Percentiles rank a stretch among this genome's conserved stretches.
phyloP scores from a whole-genome alignment of 2,329 filamentous ascomycete genomes.

The Incumbomyces delicatus region DNA sequence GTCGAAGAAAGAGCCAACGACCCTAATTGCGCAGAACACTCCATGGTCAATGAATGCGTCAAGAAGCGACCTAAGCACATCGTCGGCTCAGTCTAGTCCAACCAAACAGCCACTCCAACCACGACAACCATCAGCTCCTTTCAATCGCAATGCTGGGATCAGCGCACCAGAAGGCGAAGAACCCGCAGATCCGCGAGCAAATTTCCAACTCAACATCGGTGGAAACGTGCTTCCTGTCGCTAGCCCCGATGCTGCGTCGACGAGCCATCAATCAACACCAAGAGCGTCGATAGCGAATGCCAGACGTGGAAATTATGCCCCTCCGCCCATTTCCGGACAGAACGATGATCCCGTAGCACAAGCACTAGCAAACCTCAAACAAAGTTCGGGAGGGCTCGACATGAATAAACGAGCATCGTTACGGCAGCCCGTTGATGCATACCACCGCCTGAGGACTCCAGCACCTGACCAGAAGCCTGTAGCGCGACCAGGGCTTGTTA shows the following conservation, averaged over 20 bases:
- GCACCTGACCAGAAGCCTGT: conserved; percentile 39
- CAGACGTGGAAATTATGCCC: conserved; percentile 16
- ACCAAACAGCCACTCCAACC: conserved; percentile 30
- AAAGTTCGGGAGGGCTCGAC: conserved; percentile 32
- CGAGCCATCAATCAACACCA: conserved; percentile 39
- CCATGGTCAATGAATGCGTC: conserved; percentile 18
- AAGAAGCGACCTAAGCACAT: conserved; percentile 9
- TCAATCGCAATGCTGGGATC: conserved; percentile 29
- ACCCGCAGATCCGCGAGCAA: conserved; percentile 82
- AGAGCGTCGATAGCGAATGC: conserved; percentile 30
- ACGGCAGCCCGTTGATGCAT: conserved; percentile 90
- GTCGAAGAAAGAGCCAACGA: conserved; percentile 59
- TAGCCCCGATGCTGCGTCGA: conserved; percentile 48
- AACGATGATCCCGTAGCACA: conserved; percentile 80
- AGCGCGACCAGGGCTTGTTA: conserved; percentile 16
- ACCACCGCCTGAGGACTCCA: conserved; percentile 85
- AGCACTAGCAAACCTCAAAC: conserved; percentile 82
- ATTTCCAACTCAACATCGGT: conserved; percentile 84
- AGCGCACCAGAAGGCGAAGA: conserved; percentile 55
- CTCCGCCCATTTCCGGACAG: conserved; percentile 18
- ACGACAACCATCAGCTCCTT: conserved; percentile 22
- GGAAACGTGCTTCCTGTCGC: conserved; percentile 94
- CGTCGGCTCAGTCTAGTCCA: conserved; percentile 33
- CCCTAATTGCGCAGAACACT: not conserved
- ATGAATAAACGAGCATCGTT: conserved; percentile 69